These are phyloP conservation scores for Penstemon newberryi DNA, from an alignment of 257 asterid genomes.

Conservation along the genomic window DNA sequence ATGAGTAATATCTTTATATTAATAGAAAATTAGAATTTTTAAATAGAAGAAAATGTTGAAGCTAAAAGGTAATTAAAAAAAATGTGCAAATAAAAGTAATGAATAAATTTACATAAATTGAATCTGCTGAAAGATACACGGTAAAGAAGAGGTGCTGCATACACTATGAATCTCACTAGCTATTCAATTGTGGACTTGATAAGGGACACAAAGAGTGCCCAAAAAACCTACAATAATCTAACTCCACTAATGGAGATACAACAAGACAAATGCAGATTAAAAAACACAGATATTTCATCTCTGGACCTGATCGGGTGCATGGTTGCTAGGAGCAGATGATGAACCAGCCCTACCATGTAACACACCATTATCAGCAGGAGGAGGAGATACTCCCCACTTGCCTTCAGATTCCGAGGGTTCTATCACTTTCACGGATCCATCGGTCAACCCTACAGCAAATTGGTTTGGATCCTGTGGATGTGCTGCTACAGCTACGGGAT, in stretches of 20 bases:
- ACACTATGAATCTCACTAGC: constrained; percentile 28
- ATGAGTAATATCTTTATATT: too few relatives aligned
- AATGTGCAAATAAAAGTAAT: not conserved
- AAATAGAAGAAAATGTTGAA: too few relatives aligned
- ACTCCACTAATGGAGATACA: constrained; percentile 39
- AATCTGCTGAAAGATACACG: constrained; percentile 31
- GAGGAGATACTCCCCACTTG: constrained; percentile 83
- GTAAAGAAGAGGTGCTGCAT: constrained; percentile 27
- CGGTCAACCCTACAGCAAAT: constrained; percentile 83
- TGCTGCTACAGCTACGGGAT: constrained; percentile 77
- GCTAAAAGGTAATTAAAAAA: too few relatives aligned
- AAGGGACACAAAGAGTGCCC: constrained; percentile 31
- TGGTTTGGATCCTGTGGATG: constrained; percentile 88
- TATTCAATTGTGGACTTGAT: constrained; percentile 40
- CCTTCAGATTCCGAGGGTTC: constrained; percentile 88
- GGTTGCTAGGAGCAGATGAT: constrained; percentile 63
- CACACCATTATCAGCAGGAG: constrained; percentile 57
- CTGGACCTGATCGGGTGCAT: constrained; percentile 69
- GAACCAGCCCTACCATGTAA: constrained; percentile 69
- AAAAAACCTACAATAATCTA: constrained; percentile 54
- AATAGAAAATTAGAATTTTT: too few relatives aligned
- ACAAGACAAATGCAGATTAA: constrained; percentile 32
- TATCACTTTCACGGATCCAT: constrained; percentile 89
- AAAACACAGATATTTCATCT: constrained; percentile 43
- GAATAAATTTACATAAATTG: constrained; percentile 20